phyloP scores from a whole-genome alignment of 352 stramenopile genomes.

The Pythium brachiatum region DNA sequence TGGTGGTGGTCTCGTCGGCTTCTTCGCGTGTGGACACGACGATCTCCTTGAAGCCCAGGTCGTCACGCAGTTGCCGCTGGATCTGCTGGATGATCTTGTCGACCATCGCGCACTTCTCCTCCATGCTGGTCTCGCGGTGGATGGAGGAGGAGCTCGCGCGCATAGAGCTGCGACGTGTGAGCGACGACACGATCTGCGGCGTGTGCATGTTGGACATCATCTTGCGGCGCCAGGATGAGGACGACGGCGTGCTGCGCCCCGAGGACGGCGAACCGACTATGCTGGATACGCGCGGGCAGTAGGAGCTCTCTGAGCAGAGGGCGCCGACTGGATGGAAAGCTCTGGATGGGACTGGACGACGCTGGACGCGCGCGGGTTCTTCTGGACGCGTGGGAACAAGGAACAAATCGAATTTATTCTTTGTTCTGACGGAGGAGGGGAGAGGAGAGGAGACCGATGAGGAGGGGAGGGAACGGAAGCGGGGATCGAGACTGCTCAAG shows the following conservation, averaged over 20 bases:
- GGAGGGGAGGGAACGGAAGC: neutral
- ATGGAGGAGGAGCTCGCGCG: constrained; percentile 26
- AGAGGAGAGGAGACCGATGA: neutral
- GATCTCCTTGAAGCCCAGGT: constrained; percentile 69
- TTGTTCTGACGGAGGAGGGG: neutral
- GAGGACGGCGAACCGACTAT: constrained; percentile 18
- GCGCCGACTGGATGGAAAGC: too few relatives aligned
- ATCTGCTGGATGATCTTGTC: constrained; percentile 69
- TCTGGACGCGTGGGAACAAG: constrained; percentile 1
- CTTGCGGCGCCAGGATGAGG: constrained; percentile 20
- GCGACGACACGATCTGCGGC: constrained; percentile 33
- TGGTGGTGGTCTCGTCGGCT: constrained; percentile 35
- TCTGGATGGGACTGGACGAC: too few relatives aligned
- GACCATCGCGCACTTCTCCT: constrained; percentile 60
- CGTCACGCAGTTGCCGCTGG: constrained; percentile 50
- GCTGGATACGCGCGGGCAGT: neutral
- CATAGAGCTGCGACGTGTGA: constrained; percentile 37
- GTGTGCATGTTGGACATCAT: constrained; percentile 42
- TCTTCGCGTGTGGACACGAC: constrained; percentile 50
- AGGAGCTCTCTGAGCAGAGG: neutral
- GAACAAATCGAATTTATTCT: neutral
- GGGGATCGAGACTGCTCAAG: too few relatives aligned
- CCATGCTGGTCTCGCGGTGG: constrained; percentile 37
- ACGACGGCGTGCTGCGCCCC: constrained; percentile 8
- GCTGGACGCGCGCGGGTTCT: constrained; percentile 3